Evolutionary conservation across 176 grass and related monocot genomes (phyloP).

Genomic region (Chrysopogon serrulatus): DNA sequence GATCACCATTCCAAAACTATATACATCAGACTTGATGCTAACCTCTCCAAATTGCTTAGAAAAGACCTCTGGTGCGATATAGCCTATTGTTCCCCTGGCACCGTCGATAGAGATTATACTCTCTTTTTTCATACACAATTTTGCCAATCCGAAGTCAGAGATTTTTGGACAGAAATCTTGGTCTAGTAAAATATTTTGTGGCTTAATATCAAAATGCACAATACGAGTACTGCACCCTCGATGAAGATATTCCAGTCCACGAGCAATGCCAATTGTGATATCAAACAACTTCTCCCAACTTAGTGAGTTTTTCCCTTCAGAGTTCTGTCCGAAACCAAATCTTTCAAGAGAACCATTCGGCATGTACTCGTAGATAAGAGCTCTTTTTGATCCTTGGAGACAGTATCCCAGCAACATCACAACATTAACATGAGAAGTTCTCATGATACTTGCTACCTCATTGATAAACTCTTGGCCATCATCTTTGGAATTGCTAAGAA

Average conservation of each 20-base stretch:
- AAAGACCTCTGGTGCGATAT: slow-evolving; percentile 50
- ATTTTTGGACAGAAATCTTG: slow-evolving; percentile 43
- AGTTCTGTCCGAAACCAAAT: not conserved
- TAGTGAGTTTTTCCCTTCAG: not conserved
- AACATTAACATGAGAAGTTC: slow-evolving; percentile 41
- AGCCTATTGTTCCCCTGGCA: slow-evolving; percentile 43
- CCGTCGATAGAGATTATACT: slow-evolving; percentile 34
- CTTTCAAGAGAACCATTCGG: no score
- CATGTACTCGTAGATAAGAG: slow-evolving; percentile 45
- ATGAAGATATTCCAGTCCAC: slow-evolving; percentile 40
- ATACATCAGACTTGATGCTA: slow-evolving; percentile 50
- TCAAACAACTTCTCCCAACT: slow-evolving; percentile 26
- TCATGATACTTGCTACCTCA: slow-evolving; percentile 26
- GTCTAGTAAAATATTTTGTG: slow-evolving; percentile 46
- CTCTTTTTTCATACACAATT: slow-evolving; percentile 17
- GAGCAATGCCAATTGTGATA: slow-evolving; percentile 33
- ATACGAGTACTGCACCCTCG: slow-evolving; percentile 38
- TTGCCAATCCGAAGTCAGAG: slow-evolving; percentile 45
- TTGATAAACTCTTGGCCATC: slow-evolving; percentile 26
- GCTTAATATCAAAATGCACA: slow-evolving; percentile 54
- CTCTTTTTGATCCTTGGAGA: slow-evolving; percentile 30
- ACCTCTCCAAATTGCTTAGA: slow-evolving; percentile 31
- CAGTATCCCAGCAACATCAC: slow-evolving; percentile 29
- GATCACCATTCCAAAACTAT: slow-evolving; percentile 56
- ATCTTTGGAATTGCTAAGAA: slow-evolving; percentile 12